phyloP scores from a whole-genome alignment of 352 stramenopile species.

The Pythium biforme region DNA sequence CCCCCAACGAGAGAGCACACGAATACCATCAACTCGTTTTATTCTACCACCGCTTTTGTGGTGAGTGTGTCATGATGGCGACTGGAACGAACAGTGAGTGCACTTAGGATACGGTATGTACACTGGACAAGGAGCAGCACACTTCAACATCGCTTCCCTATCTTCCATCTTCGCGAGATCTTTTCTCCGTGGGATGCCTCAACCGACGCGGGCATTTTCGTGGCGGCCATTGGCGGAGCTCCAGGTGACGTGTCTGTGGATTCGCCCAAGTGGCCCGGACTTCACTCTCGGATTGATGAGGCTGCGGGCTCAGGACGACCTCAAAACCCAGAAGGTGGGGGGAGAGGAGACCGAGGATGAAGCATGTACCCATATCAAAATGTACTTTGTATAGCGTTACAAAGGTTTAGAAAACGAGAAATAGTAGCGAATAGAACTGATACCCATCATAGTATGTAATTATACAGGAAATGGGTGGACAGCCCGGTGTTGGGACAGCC shows the following conservation, averaged over 20 bases:
- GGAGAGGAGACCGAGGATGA: neutral
- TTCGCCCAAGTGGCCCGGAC: neutral
- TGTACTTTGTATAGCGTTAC: neutral
- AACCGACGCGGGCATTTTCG: neutral
- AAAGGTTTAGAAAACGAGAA: neutral
- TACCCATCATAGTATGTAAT: neutral
- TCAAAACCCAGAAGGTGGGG: neutral
- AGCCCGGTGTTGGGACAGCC: neutral
- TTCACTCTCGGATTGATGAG: neutral
- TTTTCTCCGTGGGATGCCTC: neutral
- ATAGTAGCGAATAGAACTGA: neutral
- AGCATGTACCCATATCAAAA: neutral
- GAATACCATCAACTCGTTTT: too few relatives aligned
- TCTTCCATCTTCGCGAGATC: neutral
- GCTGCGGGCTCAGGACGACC: neutral
- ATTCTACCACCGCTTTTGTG: too few relatives aligned
- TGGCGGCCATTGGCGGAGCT: slow-evolving; percentile 1
- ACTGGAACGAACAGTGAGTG: neutral
- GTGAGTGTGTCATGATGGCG: neutral
- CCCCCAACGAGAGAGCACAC: too few relatives aligned
- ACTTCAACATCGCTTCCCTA: neutral
- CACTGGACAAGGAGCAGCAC: neutral
- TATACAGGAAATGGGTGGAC: neutral
- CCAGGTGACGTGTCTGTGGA: neutral
- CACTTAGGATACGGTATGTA: neutral